These are phyloP conservation scores for Chaetomium globosum DNA, from an alignment of 2,329 filamentous ascomycete genomes.

Conservation along the genomic window DNA sequence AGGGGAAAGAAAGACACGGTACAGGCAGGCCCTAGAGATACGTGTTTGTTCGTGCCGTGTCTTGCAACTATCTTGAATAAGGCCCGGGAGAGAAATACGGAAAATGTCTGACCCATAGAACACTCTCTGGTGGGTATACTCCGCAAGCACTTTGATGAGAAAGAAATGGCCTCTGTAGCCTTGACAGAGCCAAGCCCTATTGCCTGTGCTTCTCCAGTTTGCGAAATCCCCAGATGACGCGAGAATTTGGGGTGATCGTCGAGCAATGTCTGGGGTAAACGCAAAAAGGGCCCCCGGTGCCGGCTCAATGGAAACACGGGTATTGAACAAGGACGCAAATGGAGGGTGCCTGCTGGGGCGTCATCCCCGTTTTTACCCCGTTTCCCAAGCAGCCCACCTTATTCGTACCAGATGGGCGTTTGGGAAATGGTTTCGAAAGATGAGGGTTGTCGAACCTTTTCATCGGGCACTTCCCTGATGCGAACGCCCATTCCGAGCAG, in stretches of 20 bases:
- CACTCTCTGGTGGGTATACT: not conserved
- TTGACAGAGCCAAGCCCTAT: not conserved
- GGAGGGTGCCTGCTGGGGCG: not conserved
- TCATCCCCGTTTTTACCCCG: not conserved
- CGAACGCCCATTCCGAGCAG: not conserved
- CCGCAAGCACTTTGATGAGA: not conserved
- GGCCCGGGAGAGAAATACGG: not conserved
- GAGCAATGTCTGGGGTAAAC: constrained; percentile 25
- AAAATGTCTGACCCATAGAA: not conserved
- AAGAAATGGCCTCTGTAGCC: constrained; percentile 1
- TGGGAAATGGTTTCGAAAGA: not conserved
- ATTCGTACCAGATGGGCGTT: too few species aligned
- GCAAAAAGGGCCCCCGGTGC: not conserved
- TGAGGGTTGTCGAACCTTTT: not conserved
- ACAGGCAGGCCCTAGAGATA: not conserved
- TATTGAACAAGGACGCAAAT: not conserved
- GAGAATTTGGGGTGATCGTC: constrained; percentile 12
- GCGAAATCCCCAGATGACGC: constrained; percentile 7
- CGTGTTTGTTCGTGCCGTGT: not conserved
- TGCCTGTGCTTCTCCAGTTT: not conserved
- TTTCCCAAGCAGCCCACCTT: not conserved
- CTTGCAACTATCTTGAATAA: not conserved
- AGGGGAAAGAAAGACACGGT: not conserved
- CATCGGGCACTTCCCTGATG: not conserved
- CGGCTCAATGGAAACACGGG: constrained; percentile 22